Percentiles rank a stretch among this genome's conserved stretches.
phyloP scores from a whole-genome alignment of 176 grass and related monocot species.

The Phoenix roebelenii region DNA sequence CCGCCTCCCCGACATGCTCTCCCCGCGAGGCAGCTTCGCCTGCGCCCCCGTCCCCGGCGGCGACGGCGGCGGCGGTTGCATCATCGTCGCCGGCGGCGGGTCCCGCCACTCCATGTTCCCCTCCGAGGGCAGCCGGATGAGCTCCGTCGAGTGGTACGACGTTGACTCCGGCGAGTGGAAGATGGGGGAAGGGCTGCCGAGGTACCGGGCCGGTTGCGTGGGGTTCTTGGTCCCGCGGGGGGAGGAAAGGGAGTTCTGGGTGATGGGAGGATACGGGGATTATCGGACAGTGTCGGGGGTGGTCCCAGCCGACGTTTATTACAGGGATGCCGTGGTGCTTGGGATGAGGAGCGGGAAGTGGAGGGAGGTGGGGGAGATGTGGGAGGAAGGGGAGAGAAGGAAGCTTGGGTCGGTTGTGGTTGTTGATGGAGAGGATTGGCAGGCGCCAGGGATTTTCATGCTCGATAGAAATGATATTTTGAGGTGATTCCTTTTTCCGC shows the following conservation, averaged over 20 bases:
- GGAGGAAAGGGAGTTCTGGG: conserved; percentile 80
- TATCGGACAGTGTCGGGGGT: conserved; percentile 56
- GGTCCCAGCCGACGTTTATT: conserved; percentile 63
- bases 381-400: conserved; percentile 60
- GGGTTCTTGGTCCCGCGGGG: conserved; percentile 44
- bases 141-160: conserved; percentile 52
- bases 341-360: conserved; percentile 59
- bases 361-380: conserved; percentile 74
- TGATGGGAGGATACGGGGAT: conserved; percentile 81
- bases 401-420: conserved; percentile 45
- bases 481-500: conserved; percentile 30
- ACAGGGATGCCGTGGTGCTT: conserved; percentile 59
- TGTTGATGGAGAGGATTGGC: conserved; percentile 44
- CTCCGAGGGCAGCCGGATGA: conserved; percentile 58
- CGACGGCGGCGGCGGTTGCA: not conserved
- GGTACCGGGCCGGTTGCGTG: conserved; percentile 57
- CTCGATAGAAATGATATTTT: conserved; percentile 48
- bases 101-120: conserved; percentile 66
- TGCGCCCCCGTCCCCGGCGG: conserved; percentile 20
- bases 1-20: conserved; percentile 53
- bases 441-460: conserved; percentile 57
- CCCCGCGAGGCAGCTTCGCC: conserved; percentile 69
- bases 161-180: conserved; percentile 31
- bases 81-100: conserved; percentile 68
- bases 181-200: conserved; percentile 36